Base-by-base conservation (phyloP, 1,139 yeast species). In the Pichia sp. region DNA sequence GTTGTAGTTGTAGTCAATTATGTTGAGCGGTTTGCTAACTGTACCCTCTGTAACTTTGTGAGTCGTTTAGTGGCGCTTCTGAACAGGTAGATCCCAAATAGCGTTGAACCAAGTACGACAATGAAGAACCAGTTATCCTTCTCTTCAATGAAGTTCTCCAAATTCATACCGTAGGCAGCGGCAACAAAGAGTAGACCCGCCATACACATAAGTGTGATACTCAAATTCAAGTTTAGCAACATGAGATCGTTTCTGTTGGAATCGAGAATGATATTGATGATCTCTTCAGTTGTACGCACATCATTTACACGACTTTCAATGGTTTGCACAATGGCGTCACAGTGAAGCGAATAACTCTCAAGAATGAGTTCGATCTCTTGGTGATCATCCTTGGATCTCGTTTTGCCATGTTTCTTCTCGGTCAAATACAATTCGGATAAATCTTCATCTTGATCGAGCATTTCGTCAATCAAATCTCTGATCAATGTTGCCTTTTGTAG, bases 371-470 rank as follows among this genome's bases (percentile, higher is more conserved):
- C 94, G 22, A 81, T 71, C 45, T 82, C 93, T 28, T 74, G 77
- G 48, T 74, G 78, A 46, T 75, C 77, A 28, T 55, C 57, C 20
- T 45, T 55, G 22, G 34, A 58, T 58, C 52, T 55, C 9, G 46
- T 45, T 3, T 40, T 40, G 8, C 55, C 56, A 46, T 33, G 34
- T 34, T 40, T 47, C 38, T 62, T 65, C 26, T 71, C 72, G 0
- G 80, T 71, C 38, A 82, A 62, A 54, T 80, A 79, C 74, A 83
- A 72, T 16, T 75, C 85, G 22, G 73, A 71, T 39, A 83, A 59
- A 45, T 78, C 84, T 44, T 82, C 91, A 51, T 84, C 95, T 47
- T 80, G 86, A 37, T 88, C 97, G 26, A 93, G 62, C 32, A 91
- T 59, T 43, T 91, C 96, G 53, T 91, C 96, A 26, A 93, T 62